phyloP scores from a whole-genome alignment of 129 eudicot genomes.

The Pittosporum tobira region DNA sequence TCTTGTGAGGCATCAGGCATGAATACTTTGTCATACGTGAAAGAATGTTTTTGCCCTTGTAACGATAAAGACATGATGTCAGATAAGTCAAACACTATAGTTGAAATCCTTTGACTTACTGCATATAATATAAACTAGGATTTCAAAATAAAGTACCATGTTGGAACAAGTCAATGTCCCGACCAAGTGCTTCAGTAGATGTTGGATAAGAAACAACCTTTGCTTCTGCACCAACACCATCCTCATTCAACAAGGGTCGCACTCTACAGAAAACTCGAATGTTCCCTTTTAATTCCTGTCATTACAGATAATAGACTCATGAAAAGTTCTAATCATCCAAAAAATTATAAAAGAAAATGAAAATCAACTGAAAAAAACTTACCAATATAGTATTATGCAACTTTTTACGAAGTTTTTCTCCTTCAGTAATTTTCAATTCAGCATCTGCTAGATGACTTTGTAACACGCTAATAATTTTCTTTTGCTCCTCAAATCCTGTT shows the following conservation, averaged over 20 bases:
- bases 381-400: constrained; percentile 92
- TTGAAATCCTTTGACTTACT: background rate
- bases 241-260: constrained; percentile 72
- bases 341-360: background rate
- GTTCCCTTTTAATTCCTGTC: constrained; percentile 91
- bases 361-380: constrained; percentile 4
- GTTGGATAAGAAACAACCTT: constrained; percentile 68
- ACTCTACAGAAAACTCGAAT: constrained; percentile 96
- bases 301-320: constrained; percentile 1
- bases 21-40: constrained; percentile 91
- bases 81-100: constrained; percentile 4
- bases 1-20: constrained; percentile 78
- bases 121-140: background rate
- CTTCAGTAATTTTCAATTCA: constrained; percentile 72
- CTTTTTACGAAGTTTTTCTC: constrained; percentile 79
- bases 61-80: constrained; percentile 6
- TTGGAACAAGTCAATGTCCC: constrained; percentile 81
- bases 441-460: constrained; percentile 67
- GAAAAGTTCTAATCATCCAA: background rate
- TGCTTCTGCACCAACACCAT: constrained; percentile 40
- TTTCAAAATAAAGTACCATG: constrained; percentile 43
- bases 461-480: constrained; percentile 40
- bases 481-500: constrained; percentile 65
- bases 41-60: constrained; percentile 76
- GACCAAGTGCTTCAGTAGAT: constrained; percentile 58